Percentiles rank a stretch among this genome's conserved stretches.
Conservation (phyloP, 2,329 filamentous ascomycete species). For the Colletotrichum higginsianum region DNA sequence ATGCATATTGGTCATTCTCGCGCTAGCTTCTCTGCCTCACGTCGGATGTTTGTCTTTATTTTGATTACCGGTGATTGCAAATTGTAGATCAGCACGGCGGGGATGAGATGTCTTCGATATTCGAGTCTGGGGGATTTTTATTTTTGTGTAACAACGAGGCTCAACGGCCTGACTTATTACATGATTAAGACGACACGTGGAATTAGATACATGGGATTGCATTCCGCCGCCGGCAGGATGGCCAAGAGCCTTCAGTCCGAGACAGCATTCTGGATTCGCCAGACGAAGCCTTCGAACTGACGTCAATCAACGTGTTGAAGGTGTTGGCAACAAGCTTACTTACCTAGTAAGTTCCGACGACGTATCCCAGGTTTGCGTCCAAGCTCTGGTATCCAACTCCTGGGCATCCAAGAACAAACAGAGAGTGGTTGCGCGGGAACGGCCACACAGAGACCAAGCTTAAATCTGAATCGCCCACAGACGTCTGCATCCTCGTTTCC, state of each 20-base stretch:
- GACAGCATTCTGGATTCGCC: not conserved
- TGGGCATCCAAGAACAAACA: not conserved
- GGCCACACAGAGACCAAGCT: constrained; percentile 4
- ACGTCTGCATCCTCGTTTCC: not conserved
- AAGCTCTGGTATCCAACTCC: not conserved
- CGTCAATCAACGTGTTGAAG: not conserved
- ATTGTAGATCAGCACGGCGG: not conserved
- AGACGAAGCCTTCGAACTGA: not conserved
- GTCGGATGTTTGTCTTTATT: no score
- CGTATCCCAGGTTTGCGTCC: not conserved
- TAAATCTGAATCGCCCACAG: constrained; percentile 18
- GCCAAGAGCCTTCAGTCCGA: not conserved
- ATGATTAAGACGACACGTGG: no score
- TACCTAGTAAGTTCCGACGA: no score
- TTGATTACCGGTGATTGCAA: not conserved
- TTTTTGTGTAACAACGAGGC: not conserved
- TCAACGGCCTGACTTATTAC: not conserved
- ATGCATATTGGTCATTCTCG: not conserved
- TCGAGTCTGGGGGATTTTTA: not conserved
- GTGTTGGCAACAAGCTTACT: not conserved
- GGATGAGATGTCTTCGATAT: not conserved
- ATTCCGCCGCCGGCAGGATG: not conserved
- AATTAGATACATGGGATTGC: not conserved
- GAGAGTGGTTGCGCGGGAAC: constrained; percentile 30
- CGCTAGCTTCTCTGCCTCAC: not conserved